phyloP scores from a whole-genome alignment of 768 basidiomycete species.

The Coprinopsis cinerea region DNA sequence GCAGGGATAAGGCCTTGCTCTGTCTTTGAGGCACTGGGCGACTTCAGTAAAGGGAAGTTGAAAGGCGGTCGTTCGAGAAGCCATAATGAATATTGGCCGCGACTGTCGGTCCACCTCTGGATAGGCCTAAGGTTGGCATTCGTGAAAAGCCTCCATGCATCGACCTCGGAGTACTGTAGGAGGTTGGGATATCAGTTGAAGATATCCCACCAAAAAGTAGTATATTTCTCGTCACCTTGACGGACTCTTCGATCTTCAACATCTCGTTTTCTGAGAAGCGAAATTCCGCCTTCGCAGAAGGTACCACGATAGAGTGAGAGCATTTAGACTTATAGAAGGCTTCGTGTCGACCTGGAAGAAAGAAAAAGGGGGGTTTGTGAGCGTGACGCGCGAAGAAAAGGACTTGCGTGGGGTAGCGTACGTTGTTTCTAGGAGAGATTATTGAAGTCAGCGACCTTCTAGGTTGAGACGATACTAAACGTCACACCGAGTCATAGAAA shows the following conservation, averaged over 20 bases:
- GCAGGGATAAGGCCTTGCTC: conserved; percentile 10
- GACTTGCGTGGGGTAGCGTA: too few relatives aligned
- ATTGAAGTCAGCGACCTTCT: too few relatives aligned
- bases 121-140: conserved; percentile 76
- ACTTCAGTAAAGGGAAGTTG: conserved; percentile 57
- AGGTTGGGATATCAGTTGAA: not conserved
- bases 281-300: conserved; percentile 36
- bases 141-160: conserved; percentile 65
- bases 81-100: conserved; percentile 77
- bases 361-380: not conserved
- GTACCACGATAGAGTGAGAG: conserved; percentile 51
- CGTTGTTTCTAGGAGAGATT: too few relatives aligned
- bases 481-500: conserved; percentile 37
- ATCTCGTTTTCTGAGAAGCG: conserved; percentile 66
- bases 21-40: conserved; percentile 25
- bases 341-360: conserved; percentile 67
- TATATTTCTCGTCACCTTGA: conserved; percentile 54
- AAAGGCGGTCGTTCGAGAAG: conserved; percentile 85
- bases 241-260: conserved; percentile 80
- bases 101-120: conserved; percentile 77
- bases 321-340: conserved; percentile 72
- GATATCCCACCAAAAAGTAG: not conserved
- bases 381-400: too few relatives aligned
- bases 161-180: conserved; percentile 69
- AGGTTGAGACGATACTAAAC: conserved; percentile 2